Conservation (phyloP, 352 stramenopile genomes). For the Aphanomyces euteiches region DNA sequence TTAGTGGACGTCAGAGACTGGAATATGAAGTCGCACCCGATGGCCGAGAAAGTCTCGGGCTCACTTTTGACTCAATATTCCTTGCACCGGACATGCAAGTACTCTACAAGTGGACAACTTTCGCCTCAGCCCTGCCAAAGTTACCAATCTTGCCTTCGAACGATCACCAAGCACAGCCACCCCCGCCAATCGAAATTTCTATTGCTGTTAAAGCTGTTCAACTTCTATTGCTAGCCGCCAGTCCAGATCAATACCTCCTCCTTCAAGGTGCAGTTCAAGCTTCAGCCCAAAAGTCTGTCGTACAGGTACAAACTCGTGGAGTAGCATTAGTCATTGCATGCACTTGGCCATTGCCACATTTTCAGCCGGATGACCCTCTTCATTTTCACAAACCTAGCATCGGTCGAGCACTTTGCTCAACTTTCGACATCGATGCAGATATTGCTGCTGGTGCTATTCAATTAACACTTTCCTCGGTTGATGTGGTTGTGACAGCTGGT, state of each 20-base stretch:
- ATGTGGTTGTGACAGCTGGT: slow-evolving; percentile 13
- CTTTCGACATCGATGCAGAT: slow-evolving; percentile 17
- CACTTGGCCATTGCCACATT: neutral
- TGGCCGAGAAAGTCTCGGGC: neutral
- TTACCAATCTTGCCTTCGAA: no score
- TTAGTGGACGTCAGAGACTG: neutral
- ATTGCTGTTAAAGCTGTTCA: neutral
- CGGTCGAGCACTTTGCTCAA: slow-evolving; percentile 5
- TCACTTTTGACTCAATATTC: neutral
- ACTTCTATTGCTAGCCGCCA: neutral
- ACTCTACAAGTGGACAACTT: neutral
- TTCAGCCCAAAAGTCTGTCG: neutral
- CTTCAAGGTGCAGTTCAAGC: neutral
- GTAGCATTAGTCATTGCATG: neutral
- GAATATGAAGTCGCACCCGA: slow-evolving; percentile 2
- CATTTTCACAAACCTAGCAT: neutral
- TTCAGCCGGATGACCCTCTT: slow-evolving; percentile 7
- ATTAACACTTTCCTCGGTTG: slow-evolving; percentile 7
- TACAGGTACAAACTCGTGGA: neutral
- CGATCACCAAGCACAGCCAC: neutral
- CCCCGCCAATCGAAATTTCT: neutral
- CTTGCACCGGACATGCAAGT: neutral
- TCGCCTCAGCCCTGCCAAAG: neutral
- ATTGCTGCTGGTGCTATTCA: neutral
- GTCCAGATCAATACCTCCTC: neutral